phyloP scores from a whole-genome alignment of 495 filamentous ascomycete genomes.

The Terfezia claveryi region DNA sequence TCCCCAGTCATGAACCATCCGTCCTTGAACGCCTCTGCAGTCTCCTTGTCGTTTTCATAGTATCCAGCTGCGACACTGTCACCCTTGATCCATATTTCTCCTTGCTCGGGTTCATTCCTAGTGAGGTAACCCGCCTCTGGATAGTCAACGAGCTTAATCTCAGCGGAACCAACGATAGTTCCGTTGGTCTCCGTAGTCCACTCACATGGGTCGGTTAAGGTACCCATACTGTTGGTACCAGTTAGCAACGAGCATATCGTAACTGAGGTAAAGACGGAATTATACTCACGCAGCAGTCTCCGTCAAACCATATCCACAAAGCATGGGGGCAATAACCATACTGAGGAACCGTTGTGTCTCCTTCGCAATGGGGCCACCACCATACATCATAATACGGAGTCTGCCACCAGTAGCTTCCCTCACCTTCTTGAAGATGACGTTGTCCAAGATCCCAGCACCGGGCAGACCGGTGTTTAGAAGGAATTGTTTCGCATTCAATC shows the following conservation, averaged over 20 bases:
- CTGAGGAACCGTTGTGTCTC: slow-evolving; percentile 77
- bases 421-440: slow-evolving; percentile 70
- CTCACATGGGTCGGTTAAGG: slow-evolving; percentile 66
- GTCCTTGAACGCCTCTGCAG: slow-evolving; percentile 47
- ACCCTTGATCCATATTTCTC: slow-evolving; percentile 84
- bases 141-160: slow-evolving; percentile 91
- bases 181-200: slow-evolving; percentile 74
- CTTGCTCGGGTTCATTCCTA: slow-evolving; percentile 67
- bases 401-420: slow-evolving; percentile 75
- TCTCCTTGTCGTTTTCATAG: slow-evolving; percentile 67
- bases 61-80: slow-evolving; percentile 50
- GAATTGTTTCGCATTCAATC: slow-evolving; percentile 61
- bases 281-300: slow-evolving; percentile 49
- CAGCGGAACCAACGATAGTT: slow-evolving; percentile 56
- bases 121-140: slow-evolving; percentile 76
- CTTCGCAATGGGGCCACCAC: slow-evolving; percentile 65
- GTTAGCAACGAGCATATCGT: slow-evolving; percentile 3
- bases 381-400: slow-evolving; percentile 63
- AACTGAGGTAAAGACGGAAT: neutral
- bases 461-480: slow-evolving; percentile 57
- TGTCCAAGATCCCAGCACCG: slow-evolving; percentile 47
- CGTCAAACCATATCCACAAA: slow-evolving; percentile 77
- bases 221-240: slow-evolving; percentile 40
- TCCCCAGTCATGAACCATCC: slow-evolving; percentile 96
- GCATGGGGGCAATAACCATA: slow-evolving; percentile 72